A percentile compares a stretch with the other conserved stretches of the same genome.
Conservation (phyloP, 73 alveolate genomes). For the Stentor roeselii region DNA sequence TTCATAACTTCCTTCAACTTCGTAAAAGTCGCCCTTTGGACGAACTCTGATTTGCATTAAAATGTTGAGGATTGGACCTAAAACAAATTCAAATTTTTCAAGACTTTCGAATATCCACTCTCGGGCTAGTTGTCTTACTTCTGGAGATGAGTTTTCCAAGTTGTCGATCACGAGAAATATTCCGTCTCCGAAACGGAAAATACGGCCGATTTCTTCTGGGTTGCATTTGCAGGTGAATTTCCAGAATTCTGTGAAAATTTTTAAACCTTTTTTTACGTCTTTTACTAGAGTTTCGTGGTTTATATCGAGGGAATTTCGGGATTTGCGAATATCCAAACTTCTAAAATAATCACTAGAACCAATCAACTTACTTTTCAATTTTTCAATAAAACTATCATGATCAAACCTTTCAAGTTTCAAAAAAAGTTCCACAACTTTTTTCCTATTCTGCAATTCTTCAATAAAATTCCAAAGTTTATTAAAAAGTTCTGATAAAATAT, state of each 20-base stretch:
- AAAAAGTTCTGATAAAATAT: background rate
- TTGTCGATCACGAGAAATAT: background rate
- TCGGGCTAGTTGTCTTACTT: background rate
- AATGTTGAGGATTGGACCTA: background rate
- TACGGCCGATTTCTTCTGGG: background rate
- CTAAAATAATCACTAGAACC: background rate
- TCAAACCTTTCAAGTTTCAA: background rate
- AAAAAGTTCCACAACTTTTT: slow-evolving; percentile 11
- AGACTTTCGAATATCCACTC: background rate
- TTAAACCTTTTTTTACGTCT: background rate
- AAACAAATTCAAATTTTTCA: background rate
- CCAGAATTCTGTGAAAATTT: slow-evolving; percentile 16
- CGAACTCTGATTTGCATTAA: background rate
- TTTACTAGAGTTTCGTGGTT: background rate
- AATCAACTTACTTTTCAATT: background rate
- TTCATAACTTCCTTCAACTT: background rate
- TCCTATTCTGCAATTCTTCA: background rate
- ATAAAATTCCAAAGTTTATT: background rate
- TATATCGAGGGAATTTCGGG: background rate
- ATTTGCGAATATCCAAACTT: background rate
- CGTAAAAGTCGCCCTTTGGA: background rate
- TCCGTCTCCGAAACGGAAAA: slow-evolving; percentile 10
- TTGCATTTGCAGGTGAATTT: background rate
- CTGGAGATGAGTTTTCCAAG: slow-evolving; percentile 1
- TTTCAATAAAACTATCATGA: background rate